A percentile compares a stretch with the other conserved stretches of the same genome.
These are phyloP conservation scores for Leptodermis oblonga DNA, from an alignment of 257 asterid genomes.

Conservation along the genomic window DNA sequence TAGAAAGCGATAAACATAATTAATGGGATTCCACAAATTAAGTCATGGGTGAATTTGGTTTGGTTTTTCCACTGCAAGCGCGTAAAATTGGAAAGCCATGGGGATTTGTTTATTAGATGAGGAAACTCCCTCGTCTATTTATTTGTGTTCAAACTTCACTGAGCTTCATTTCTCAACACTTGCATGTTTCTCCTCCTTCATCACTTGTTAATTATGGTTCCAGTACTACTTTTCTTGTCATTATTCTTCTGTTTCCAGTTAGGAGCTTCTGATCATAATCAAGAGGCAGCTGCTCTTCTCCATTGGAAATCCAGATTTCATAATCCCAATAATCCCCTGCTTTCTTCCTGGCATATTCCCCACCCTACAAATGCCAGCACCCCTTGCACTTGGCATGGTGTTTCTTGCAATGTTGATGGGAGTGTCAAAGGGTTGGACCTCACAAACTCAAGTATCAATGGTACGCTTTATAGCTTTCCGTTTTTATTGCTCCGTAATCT, in stretches of 20 bases:
- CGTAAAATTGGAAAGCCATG: no score
- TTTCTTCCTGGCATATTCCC: conserved; percentile 30
- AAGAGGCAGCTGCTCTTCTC: conserved; percentile 24
- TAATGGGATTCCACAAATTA: no score
- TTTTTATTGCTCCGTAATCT: conserved; percentile 27
- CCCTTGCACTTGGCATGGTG: conserved; percentile 26
- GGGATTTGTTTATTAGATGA: no score
- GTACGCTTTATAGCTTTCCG: conserved; percentile 23
- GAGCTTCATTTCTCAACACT: no score
- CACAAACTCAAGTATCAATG: conserved; percentile 2
- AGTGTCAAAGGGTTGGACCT: conserved; percentile 13
- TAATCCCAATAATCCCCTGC: conserved; percentile 14
- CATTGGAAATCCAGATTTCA: conserved; percentile 17
- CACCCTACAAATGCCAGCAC: neutral
- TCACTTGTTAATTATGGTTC: no score
- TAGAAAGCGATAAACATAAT: no score
- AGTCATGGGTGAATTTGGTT: no score
- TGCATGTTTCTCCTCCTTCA: no score
- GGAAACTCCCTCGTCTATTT: no score
- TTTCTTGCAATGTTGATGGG: conserved; percentile 13
- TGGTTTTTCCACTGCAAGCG: no score
- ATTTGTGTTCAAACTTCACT: no score
- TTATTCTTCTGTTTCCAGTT: neutral
- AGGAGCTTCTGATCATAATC: conserved; percentile 4
- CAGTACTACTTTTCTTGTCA: neutral